Percentiles rank a stretch among this genome's conserved stretches.
Evolutionary conservation across 2,329 filamentous ascomycete genomes (phyloP).

Genomic region (Pleomassaria siparia): DNA sequence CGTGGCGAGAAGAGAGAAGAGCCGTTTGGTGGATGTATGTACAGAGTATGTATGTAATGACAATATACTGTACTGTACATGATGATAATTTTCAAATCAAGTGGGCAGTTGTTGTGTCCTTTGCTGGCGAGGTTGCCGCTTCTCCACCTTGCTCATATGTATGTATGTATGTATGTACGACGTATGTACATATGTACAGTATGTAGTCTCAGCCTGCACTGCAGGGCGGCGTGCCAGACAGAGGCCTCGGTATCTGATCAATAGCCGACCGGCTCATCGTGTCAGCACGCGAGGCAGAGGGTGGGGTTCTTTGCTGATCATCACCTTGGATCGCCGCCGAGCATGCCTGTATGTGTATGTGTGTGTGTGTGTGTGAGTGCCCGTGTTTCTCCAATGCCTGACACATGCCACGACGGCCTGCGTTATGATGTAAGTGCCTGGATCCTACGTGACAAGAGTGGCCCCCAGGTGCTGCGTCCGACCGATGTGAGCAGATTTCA

Average conservation of each 20-base stretch:
- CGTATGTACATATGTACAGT: too few species aligned
- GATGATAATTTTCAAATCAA: too few species aligned
- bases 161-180: too few species aligned
- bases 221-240: background rate
- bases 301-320: slow-evolving; percentile 3
- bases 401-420: slow-evolving; percentile 33
- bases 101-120: too few species aligned
- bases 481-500: slow-evolving; percentile 17
- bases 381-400: slow-evolving; percentile 37
- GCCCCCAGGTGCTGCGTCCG: slow-evolving; percentile 1
- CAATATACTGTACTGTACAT: too few species aligned
- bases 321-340: slow-evolving; percentile 29
- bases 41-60: too few species aligned
- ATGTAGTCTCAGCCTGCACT: too few species aligned
- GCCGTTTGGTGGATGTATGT: too few species aligned
- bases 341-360: slow-evolving; percentile 29
- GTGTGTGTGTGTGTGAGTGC: slow-evolving; percentile 28
- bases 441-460: too few species aligned
- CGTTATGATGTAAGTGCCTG: slow-evolving; percentile 24
- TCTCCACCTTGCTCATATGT: too few species aligned
- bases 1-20: slow-evolving; percentile 24
- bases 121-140: too few species aligned
- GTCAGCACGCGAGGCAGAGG: slow-evolving; percentile 1
- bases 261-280: background rate
- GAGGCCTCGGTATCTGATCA: too few species aligned